Evolutionary conservation across 345 rosid genomes (phyloP), one percentile per base, ranked within the genome.

Genomic region (Barbarea vulgaris): DNA sequence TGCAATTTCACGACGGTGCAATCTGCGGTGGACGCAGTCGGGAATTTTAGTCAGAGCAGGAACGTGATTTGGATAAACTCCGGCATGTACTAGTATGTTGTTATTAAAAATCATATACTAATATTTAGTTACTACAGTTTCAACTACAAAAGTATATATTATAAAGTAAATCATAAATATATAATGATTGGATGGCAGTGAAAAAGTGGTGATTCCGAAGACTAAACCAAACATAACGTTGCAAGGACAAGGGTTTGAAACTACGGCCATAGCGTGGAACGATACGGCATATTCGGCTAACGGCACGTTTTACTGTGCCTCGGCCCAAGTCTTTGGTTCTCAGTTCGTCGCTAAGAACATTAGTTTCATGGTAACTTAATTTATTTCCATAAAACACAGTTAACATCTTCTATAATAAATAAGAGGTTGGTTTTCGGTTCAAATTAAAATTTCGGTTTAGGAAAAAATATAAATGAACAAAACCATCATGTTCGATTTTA

Each of bases 1-100:
- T 94, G 98, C 52, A 91, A 91, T 64, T 94, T 91, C 83, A 91
- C 95, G 2, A 83, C 89, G 3, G 87, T 94, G 65, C 98, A 94
- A 72, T 76, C 92, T 0, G 96, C 98, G 8, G 82, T 94, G 3
- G 93, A 91, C 69, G 83, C 89, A 1, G 81, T 83, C 0, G 85
- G 77, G 1, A 88, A 83, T 77, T 81, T 68, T 24, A 89, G 89
- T 83, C 78, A 47, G 80, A 88, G 79, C 79, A 83, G 90, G 66
- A 90, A 79, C 42, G 78, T 94, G 14, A 77, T 91, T 10, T 88
- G 96, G 91, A 91, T 94, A 17, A 90, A 94, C 76, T 80, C 91
- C 56, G 98, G 97, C 80, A 75, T 91, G 70, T 91, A 91, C 81
- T 91, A 78, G 96, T 94, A 82, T 77, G 94, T 70, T 60, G 3